Conservation (phyloP, 305 asterid genomes). For the Fraxinus velutina region DNA sequence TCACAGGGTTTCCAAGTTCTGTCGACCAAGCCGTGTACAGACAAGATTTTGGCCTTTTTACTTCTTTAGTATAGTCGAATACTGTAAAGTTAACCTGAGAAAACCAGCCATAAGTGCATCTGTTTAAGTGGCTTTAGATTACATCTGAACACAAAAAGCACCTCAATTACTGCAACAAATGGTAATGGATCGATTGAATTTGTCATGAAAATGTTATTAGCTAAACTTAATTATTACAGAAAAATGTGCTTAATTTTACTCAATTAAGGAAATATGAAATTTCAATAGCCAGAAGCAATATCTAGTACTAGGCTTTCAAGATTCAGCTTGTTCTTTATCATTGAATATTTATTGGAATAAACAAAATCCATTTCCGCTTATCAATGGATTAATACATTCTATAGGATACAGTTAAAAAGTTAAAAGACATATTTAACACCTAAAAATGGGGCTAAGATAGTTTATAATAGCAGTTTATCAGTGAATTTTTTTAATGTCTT, state of each 20-base stretch:
- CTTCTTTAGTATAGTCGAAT: not conserved
- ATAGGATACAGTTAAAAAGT: not conserved
- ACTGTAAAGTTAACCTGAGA: not conserved
- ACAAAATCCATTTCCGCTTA: not conserved
- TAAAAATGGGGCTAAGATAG: not conserved
- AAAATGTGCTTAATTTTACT: not conserved
- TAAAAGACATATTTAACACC: not conserved
- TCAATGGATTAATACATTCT: not conserved
- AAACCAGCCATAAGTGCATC: not conserved
- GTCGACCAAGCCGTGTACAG: not conserved
- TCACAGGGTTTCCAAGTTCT: slow-evolving; percentile 21
- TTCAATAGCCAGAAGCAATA: not conserved
- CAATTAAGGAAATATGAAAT: not conserved
- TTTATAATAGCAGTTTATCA: not conserved
- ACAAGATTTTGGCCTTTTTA: not conserved
- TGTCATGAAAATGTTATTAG: not conserved
- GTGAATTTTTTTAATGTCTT: not conserved
- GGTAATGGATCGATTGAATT: not conserved
- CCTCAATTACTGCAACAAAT: not conserved
- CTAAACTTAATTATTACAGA: not conserved
- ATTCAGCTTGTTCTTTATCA: not conserved
- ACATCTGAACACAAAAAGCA: not conserved
- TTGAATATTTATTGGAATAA: not conserved
- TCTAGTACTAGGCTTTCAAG: not conserved
- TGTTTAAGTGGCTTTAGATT: not conserved